These are phyloP conservation scores for Cajanus cajan DNA, from an alignment of 306 rosid genomes.

Conservation along the genomic window DNA sequence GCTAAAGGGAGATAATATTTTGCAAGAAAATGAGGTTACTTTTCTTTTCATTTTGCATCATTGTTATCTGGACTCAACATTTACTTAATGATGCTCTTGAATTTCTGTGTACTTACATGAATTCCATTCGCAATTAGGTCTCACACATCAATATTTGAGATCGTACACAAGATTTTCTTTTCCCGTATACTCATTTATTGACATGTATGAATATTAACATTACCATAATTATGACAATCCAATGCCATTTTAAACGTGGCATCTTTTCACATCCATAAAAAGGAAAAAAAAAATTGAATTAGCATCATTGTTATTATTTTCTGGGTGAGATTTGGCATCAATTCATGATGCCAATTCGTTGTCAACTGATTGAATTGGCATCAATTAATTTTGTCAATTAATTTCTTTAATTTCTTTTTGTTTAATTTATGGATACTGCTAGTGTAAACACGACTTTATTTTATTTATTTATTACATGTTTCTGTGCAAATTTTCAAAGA, in stretches of 20 bases:
- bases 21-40: conserved; percentile 40
- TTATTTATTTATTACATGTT: no score
- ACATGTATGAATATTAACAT: not conserved
- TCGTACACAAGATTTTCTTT: not conserved
- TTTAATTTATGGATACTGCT: no score
- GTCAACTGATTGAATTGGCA: not conserved
- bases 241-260: conserved; percentile 26
- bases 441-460: no score
- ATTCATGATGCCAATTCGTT: not conserved
- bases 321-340: no score
- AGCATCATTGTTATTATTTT: not conserved
- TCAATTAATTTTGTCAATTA: not conserved
- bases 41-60: conserved; percentile 42
- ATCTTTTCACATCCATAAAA: not conserved
- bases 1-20: conserved; percentile 24
- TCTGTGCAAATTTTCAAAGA: no score
- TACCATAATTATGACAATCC: conserved; percentile 14
- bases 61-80: conserved; percentile 30
- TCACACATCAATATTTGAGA: not conserved
- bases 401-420: no score
- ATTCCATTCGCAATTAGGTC: not conserved
- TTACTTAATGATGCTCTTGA: conserved; percentile 37
- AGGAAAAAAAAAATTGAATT: not conserved
- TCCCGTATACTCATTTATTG: conserved; percentile 5
- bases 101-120: not conserved